Evolutionary conservation across 768 basidiomycete species (phyloP), one percentile per base, ranked within the genome.

Genomic region (Clavulina sp.): DNA sequence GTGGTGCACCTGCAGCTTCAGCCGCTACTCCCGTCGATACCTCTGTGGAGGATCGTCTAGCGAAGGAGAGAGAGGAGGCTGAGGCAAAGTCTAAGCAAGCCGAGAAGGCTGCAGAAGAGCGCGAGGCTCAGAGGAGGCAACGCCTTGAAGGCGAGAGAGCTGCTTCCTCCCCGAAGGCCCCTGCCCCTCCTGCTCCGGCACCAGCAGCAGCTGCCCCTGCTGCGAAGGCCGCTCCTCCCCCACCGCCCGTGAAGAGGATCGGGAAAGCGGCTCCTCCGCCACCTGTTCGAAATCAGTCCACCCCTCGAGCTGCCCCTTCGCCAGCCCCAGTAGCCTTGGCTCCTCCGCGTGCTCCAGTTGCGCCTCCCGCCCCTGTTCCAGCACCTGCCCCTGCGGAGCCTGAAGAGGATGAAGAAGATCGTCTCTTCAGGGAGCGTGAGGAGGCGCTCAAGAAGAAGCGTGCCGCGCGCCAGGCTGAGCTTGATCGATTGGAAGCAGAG

Each of bases 31-130:
- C 47, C 23, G 69, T 91, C 6, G 92, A 95, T 63, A 80, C 75
- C 4, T 74, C 71, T 49, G 87, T 95, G 2, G 84, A 88, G 61
- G 84, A 91, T 57, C 70, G 92, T 6, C 72, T 97, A 4, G 79
- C 76, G 33, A 72, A 78, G 58, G 93, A 97, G 60, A 84, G 82
- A 70, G 79, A 75, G 61, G 93, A 95, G 61, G 92, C 92, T 0
- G 91, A 89, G 57, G 84, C 87, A 62, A 87, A 84, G 63, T 76
- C 75, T 0, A 73, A 70, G 52, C 68, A 72, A 46, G 91, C 88
- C 0, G 91, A 95, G 63, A 73, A 73, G 56, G 79, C 84, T 58
- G 81, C 83, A 2, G 81, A 82, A 57, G 84, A 84, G 55, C 71
- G 91, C 52, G 86, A 89, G 59, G 71, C 72, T 47, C 63, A 75